Evolutionary conservation across 2,329 filamentous ascomycete species (phyloP), one percentile per base, ranked within the genome.

Genomic region (Taxawa tesnikishii): DNA sequence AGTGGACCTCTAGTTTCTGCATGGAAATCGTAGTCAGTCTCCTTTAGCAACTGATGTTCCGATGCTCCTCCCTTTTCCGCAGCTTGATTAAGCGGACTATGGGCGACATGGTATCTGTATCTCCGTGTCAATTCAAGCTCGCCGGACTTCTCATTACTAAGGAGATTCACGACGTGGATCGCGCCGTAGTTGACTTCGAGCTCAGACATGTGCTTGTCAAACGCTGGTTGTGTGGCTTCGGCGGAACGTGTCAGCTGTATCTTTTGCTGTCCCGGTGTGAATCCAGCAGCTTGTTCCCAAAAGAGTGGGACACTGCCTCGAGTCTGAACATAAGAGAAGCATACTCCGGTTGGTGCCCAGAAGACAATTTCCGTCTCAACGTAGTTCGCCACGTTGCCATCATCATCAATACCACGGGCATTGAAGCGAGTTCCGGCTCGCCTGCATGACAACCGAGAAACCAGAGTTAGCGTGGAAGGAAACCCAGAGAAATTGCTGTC

Each of bases 351-450:
- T 1, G 82, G 81, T 44, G 79, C 79, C 79, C 83, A 94, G 50
- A 92, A 87, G 25, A 88, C 75, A 0, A 85, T 93, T 58, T 98
- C 90, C 0, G 85, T 90, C 57, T 98, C 90, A n/a, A 96, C 90
- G 56, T 94, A 98, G 55, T 98, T 98, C 38, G 90, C 87, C 16
- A 96, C 90, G 47, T 96, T 84, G 10, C 90, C 90, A 49, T 96
- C 85, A 52, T 98, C 90, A 50, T 98, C 90, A 42, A 98, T 94
- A 24, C 90, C 90, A 44, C 90, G 73, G n/a, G 88, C 80, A 54
- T 96, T 96, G 66, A 96, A 98, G 25, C 90, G 73, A 11, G 90
- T 98, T 14, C 90, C 90, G 12, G 90, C 90, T 59, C 88, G 75
- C 44, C 77, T 72, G 50, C 87, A 96, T 2, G 90, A 96, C 23